phyloP scores from a whole-genome alignment of 2,329 filamentous ascomycete species.

The Ophiobolus disseminans region DNA sequence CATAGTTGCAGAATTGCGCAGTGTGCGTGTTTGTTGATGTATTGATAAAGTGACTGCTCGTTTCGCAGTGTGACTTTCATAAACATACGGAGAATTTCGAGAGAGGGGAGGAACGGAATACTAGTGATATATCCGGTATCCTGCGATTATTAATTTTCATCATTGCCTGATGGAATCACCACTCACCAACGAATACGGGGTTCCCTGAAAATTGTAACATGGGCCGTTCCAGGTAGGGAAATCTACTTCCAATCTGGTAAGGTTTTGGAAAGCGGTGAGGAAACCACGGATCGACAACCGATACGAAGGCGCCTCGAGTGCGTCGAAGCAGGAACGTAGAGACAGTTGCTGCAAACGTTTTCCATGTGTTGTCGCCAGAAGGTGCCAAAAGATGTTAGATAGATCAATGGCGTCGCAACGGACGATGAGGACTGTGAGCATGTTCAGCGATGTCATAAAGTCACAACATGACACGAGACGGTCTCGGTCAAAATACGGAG shows the following conservation, averaged over 20 bases:
- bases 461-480: background rate
- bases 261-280: background rate
- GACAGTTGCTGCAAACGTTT: constrained; percentile 4
- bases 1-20: constrained; percentile 12
- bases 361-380: background rate
- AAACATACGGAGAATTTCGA: constrained; percentile 4
- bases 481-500: background rate
- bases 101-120: constrained; percentile 3
- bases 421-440: constrained; percentile 2
- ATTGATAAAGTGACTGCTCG: background rate
- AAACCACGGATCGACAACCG: background rate
- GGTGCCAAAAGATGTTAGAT: background rate
- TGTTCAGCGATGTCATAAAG: constrained; percentile 3
- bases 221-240: background rate
- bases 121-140: constrained; percentile 1
- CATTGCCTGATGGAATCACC: no score
- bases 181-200: no score
- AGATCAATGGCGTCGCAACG: constrained; percentile 4
- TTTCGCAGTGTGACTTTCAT: background rate
- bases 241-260: background rate
- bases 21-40: constrained; percentile 13
- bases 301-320: background rate
- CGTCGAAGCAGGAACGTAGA: background rate
- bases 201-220: no score
- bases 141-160: no score